These are phyloP conservation scores for Talaromyces marneffei DNA, from an alignment of 2,329 filamentous ascomycete genomes.

Conservation along the genomic window DNA sequence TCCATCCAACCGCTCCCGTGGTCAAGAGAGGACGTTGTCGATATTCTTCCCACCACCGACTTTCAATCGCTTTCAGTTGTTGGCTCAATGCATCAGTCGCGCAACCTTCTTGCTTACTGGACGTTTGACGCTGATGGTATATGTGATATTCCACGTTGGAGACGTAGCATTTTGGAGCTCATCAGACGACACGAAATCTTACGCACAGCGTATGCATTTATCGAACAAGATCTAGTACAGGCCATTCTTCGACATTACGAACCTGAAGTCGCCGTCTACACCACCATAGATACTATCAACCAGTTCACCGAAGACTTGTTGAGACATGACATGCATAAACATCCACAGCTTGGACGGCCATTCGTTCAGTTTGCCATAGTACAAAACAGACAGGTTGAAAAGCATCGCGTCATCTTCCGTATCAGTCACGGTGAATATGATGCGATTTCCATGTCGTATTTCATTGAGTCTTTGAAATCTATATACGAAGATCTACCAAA, in stretches of 20 bases:
- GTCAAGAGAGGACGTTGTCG: not conserved
- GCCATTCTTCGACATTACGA: no score
- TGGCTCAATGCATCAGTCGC: not conserved
- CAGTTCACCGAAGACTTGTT: constrained; percentile 45
- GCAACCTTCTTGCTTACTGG: not conserved
- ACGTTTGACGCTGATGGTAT: not conserved
- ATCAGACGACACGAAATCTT: no score
- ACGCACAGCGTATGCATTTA: no score
- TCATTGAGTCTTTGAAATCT: not conserved
- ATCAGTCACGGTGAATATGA: not conserved
- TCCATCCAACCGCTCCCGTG: no score
- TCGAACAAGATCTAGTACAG: no score
- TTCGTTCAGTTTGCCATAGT: constrained; percentile 53
- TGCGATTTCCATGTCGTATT: not conserved
- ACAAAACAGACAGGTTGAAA: not conserved
- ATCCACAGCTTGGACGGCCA: constrained; percentile 49
- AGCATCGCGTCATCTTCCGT: not conserved
- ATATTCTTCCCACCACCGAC: constrained; percentile 1
- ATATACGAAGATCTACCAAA: not conserved
- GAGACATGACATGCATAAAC: constrained; percentile 45
- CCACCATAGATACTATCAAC: constrained; percentile 39
- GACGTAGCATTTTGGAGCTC: no score
- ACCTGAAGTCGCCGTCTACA: no score
- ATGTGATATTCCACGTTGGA: no score
- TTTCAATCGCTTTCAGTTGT: not conserved